Conservation (phyloP, 129 eudicot species). For the Flaveria trinervia region DNA sequence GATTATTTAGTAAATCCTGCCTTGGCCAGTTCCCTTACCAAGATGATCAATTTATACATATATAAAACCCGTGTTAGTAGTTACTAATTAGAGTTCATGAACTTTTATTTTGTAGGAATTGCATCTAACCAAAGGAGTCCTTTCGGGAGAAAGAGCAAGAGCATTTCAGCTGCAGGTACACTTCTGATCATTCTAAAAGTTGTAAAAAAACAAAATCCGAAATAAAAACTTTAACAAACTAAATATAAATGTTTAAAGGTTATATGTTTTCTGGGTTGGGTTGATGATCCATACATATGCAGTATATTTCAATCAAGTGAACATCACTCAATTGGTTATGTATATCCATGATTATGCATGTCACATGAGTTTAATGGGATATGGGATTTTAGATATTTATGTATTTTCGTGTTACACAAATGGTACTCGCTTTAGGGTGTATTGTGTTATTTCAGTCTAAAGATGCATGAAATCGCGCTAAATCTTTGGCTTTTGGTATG, state of each 20-base stretch:
- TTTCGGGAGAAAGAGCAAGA: slow-evolving; percentile 86
- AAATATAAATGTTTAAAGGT: background rate
- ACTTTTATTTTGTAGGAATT: slow-evolving; percentile 51
- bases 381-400: slow-evolving; percentile 15
- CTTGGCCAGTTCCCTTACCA: background rate
- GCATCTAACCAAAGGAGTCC: slow-evolving; percentile 88
- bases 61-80: background rate
- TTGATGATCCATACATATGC: background rate
- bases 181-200: background rate
- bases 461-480: background rate
- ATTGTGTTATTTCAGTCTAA: no score
- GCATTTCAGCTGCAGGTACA: slow-evolving; percentile 92
- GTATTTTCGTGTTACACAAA: no score
- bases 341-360: background rate
- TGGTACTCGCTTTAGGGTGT: no score
- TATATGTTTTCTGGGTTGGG: background rate
- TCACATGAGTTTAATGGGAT: slow-evolving; percentile 1
- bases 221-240: background rate
- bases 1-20: background rate
- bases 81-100: background rate
- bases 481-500: slow-evolving; percentile 9
- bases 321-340: background rate
- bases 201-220: background rate
- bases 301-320: background rate
- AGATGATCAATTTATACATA: background rate